Percentiles rank a stretch among this genome's conserved stretches.
Conservation (phyloP, 495 filamentous ascomycete genomes). For the Sphaerosporella brunnea region DNA sequence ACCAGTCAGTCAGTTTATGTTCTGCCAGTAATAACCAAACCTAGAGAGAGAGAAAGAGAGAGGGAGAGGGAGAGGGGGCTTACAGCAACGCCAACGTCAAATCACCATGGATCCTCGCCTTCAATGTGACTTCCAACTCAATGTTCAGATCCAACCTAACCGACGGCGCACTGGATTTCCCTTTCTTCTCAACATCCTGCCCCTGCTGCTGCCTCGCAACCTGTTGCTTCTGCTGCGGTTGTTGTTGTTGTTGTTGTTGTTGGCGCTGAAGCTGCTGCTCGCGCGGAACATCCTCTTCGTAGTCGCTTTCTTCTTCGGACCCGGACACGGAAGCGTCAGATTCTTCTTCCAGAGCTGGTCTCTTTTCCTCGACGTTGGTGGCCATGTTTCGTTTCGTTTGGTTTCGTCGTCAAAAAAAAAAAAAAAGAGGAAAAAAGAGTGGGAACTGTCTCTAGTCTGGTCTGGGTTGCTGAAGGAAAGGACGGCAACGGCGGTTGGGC, state of each 20-base stretch:
- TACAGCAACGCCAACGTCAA: constrained; percentile 70
- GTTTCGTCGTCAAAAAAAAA: too few relatives aligned
- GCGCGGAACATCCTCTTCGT: background rate
- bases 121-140: constrained; percentile 76
- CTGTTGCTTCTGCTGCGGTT: constrained; percentile 1
- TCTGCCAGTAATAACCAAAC: too few relatives aligned
- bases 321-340: background rate
- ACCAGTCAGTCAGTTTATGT: too few relatives aligned
- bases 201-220: background rate
- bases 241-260: constrained; percentile 1
- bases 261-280: background rate
- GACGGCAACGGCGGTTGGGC: too few relatives aligned
- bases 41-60: too few relatives aligned
- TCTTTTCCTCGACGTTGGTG: constrained; percentile 1
- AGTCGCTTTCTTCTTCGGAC: background rate
- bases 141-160: constrained; percentile 70
- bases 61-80: constrained; percentile 21
- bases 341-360: background rate
- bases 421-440: too few relatives aligned
- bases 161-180: constrained; percentile 37
- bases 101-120: constrained; percentile 87
- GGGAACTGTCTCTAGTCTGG: too few relatives aligned
- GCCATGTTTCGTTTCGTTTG: background rate
- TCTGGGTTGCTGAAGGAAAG: too few relatives aligned
- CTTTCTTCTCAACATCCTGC: constrained; percentile 13